phyloP scores from a whole-genome alignment of 2,329 filamentous ascomycete species.

The Endocalyx cinctus region DNA sequence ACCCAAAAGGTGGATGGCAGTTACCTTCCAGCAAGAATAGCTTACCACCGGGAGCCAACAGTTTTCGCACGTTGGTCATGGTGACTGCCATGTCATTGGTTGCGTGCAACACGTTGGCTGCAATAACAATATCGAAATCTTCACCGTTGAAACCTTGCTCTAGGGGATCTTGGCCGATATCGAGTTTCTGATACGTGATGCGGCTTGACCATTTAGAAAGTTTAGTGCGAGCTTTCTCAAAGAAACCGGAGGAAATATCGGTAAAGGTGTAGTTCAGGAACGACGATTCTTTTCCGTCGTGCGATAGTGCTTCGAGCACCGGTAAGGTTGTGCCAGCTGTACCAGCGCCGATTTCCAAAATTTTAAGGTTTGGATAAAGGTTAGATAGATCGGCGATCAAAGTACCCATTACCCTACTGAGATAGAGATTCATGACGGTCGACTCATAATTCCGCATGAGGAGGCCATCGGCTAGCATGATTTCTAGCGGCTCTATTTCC shows the following conservation, averaged over 20 bases:
- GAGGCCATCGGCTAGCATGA: slow-evolving; percentile 23
- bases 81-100: slow-evolving; percentile 4
- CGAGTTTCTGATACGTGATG: slow-evolving; percentile 9
- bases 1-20: not conserved
- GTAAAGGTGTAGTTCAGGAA: slow-evolving; percentile 19
- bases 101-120: slow-evolving; percentile 15
- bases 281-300: slow-evolving; percentile 8
- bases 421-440: slow-evolving; percentile 4
- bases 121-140: slow-evolving; percentile 15
- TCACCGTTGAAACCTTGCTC: slow-evolving; percentile 11
- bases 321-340: slow-evolving; percentile 20
- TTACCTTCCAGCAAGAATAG: slow-evolving; percentile 5
- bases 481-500: slow-evolving; percentile 19
- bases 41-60: slow-evolving; percentile 7
- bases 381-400: slow-evolving; percentile 10
- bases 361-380: slow-evolving; percentile 11
- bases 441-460: slow-evolving; percentile 16
- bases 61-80: slow-evolving; percentile 4
- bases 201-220: slow-evolving; percentile 6
- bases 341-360: slow-evolving; percentile 22
- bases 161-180: slow-evolving; percentile 8
- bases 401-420: slow-evolving; percentile 5
- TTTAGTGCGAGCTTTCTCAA: slow-evolving; percentile 13
- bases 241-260: slow-evolving; percentile 17
- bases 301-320: slow-evolving; percentile 24